phyloP scores from a whole-genome alignment of 2,329 filamentous ascomycete genomes.

The Pestalotiopsis sp. region DNA sequence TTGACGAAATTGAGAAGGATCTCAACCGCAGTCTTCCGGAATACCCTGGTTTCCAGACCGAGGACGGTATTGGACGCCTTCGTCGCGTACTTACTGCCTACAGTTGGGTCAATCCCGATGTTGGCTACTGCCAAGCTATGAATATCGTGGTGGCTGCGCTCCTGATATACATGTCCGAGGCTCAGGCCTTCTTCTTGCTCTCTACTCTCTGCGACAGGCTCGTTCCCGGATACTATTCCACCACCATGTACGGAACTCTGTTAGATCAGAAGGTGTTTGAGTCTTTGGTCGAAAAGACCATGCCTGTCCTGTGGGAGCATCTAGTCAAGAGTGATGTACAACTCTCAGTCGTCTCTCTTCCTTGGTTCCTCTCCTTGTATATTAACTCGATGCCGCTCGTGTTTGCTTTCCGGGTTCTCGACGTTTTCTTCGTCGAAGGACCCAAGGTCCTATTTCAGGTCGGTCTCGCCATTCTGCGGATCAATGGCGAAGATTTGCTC shows the following conservation, averaged over 20 bases:
- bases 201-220: constrained; percentile 90
- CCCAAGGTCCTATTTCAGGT: constrained; percentile 98
- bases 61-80: constrained; percentile 88
- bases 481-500: constrained; percentile 93
- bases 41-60: constrained; percentile 95
- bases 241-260: constrained; percentile 97
- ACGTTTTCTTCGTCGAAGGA: constrained; percentile 97
- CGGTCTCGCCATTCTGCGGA: constrained; percentile 90
- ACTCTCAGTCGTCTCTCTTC: constrained; percentile 92
- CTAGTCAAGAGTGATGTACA: constrained; percentile 97
- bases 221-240: constrained; percentile 95
- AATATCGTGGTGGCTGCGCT: constrained; percentile 98
- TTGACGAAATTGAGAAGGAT: constrained; percentile 99
- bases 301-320: constrained; percentile 98
- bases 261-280: constrained; percentile 98
- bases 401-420: constrained; percentile 93
- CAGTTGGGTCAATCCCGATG: constrained; percentile 93
- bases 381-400: constrained; percentile 99
- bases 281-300: constrained; percentile 96
- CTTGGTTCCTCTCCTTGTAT: constrained; percentile 97
- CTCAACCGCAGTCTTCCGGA: constrained; percentile 94
- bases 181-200: constrained; percentile 92
- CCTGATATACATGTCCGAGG: constrained; percentile 96
- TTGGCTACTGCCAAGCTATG: constrained; percentile 99
- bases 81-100: constrained; percentile 93